Evolutionary conservation across 1,139 yeast genomes (phyloP), one percentile per base, ranked within the genome.

Genomic region (Groenewaldozyma auringiensis): DNA sequence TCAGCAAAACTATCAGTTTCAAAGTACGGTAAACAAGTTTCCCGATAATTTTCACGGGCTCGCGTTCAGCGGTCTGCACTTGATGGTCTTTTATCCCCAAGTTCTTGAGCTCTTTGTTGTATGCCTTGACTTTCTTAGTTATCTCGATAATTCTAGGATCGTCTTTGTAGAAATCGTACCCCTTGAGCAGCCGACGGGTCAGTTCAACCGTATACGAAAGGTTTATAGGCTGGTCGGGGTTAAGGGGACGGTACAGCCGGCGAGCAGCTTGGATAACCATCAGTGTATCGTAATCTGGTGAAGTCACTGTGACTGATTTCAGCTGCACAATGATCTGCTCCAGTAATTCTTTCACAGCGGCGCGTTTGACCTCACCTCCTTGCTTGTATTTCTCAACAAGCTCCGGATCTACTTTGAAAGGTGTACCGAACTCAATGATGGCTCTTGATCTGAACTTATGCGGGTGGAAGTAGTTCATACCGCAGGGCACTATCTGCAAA

Each of bases 391-490:
- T 76, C 21, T 70, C 73, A 3, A 88, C 86, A 47, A 86, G 68
- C 25, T 78, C 80, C 11, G 67, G 66, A 4, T 81, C 71, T 34
- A 92, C 79, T 43, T 77, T 81, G 49, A 92, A 80, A 4, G 97
- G 96, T 48, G 80, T 76, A 20, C 98, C 98, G 66, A 89, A 89
- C 65, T 92, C 97, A 48, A 92, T 74, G 21, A 92, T 96, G 1
- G 96, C 96, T 58, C 97, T 75, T 1, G 96, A 87, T 62, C 97
- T 75, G 66, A 92, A 92, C 62, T 84, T 86, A 66, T 92, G 94
- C 11, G 97, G 92, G 64, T 87, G 95, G 74, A 92, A 92, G 66
- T 92, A 92, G 66, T 92, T 92, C 92, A 92, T 82, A 35, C 98
- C 98, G 55, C 95, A 86, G 3, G 97, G 97, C 20, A 92, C 94